phyloP scores from a whole-genome alignment of 257 asterid species.

The Solanum megistacrolobum region DNA sequence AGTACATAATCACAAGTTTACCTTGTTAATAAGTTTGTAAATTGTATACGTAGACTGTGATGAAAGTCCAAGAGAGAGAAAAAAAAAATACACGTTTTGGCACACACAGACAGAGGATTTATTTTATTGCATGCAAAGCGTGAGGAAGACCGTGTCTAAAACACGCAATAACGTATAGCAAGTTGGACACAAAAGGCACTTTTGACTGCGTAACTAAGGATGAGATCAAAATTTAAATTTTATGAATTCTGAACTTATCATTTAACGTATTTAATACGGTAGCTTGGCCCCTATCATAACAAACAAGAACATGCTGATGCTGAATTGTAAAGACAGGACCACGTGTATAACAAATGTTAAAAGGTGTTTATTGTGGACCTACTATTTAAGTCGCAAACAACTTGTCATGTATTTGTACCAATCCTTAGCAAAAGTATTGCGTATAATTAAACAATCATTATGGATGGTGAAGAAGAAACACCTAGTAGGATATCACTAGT shows the following conservation, averaged over 20 bases:
- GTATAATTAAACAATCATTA: background rate
- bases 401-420: background rate
- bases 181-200: background rate
- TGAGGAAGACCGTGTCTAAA: background rate
- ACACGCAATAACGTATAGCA: background rate
- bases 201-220: background rate
- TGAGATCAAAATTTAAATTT: background rate
- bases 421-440: background rate
- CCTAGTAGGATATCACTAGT: background rate
- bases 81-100: background rate
- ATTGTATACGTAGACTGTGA: background rate
- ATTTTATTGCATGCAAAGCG: background rate
- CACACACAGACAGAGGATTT: background rate
- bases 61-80: background rate
- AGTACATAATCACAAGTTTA: background rate
- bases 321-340: background rate
- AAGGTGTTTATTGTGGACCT: background rate
- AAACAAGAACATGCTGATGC: background rate
- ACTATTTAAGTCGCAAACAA: background rate
- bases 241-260: accelerated
- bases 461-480: background rate
- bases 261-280: background rate
- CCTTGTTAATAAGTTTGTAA: background rate
- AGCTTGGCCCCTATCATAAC: background rate
- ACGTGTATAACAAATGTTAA: background rate